Evolutionary conservation across 2,329 filamentous ascomycete species (phyloP), one percentile per base, ranked within the genome.

Genomic region (Fusarium pseudoanthophilum): DNA sequence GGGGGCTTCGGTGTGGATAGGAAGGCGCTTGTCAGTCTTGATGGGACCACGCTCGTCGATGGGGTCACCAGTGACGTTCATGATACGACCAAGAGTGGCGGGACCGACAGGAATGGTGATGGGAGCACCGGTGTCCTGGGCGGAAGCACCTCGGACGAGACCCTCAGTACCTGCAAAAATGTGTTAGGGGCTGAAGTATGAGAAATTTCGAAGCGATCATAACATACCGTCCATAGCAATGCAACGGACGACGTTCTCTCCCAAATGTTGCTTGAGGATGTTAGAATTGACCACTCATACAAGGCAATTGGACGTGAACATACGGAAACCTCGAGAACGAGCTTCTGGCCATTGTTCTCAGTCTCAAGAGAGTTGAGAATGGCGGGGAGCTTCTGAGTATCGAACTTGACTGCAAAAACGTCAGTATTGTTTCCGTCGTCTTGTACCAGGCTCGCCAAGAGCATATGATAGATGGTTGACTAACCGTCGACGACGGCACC

Each of bases 31-130:
- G 86, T 92, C 90, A 83, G 91, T 88, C 92, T 98, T 98, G 90
- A 99, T 94, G 79, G 96, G 96, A 79, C 96, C 96, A 89, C 96
- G 95, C 91, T 98, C 96, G 85, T 99, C 96, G 87, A 99, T 98
- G 84, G 96, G 96, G 87, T 99, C 95, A 91, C 96, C 96, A 89
- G 96, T 99, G 88, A 99, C 96, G 92, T 99, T 99, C 89, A 99
- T 95, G 91, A 99, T 99, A 89, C 96, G 96, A 83, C 96, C 96
- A 80, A 99, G 93, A 79, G 95, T 97, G 84, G 89, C 93, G 83
- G 91, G 90, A 82, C 96, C 96, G 86, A 98, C 95, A 83, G 95
- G 95, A 81, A 99, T 95, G 87, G 90, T 95, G 89, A 99, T 99
- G 84, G 96, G 96, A 79, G 91, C 88, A 84, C 96, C 96, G 83